Percentiles rank a stretch among this genome's conserved stretches.
phyloP scores from a whole-genome alignment of 257 asterid genomes.

The Petrea volubilis region DNA sequence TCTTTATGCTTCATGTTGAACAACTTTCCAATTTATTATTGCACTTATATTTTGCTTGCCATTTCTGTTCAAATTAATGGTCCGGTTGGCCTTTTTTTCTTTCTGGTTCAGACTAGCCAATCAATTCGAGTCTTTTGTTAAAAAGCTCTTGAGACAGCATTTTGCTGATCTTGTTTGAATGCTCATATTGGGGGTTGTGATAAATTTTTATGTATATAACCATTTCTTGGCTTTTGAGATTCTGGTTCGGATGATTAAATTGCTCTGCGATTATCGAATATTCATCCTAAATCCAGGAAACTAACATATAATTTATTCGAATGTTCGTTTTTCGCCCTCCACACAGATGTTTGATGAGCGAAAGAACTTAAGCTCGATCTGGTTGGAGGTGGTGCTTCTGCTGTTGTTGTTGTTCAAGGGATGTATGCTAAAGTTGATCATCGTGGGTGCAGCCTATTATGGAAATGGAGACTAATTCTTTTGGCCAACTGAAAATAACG shows the following conservation, averaged over 20 bases:
- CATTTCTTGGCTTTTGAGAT: too few relatives aligned
- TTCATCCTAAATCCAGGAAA: too few relatives aligned
- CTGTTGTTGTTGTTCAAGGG: not conserved
- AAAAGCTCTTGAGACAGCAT: too few relatives aligned
- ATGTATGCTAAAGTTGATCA: not conserved
- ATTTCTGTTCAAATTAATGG: not conserved
- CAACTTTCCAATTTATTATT: not conserved
- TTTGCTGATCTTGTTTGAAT: too few relatives aligned
- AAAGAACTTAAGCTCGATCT: not conserved
- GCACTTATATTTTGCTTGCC: not conserved
- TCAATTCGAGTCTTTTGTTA: too few relatives aligned
- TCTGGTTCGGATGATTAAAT: not conserved
- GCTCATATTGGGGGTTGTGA: too few relatives aligned
- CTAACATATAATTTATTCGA: not conserved
- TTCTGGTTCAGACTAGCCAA: too few relatives aligned
- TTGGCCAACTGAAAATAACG: not conserved
- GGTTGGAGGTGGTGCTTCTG: not conserved
- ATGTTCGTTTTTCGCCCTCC: not conserved
- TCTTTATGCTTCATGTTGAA: not conserved
- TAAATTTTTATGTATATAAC: too few relatives aligned
- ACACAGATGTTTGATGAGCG: constrained; percentile 40
- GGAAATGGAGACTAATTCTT: not conserved
- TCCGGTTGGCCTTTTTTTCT: too few relatives aligned
- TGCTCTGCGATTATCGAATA: too few relatives aligned
- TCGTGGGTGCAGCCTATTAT: not conserved